Percentiles rank a stretch among this genome's conserved stretches.
Evolutionary conservation across 2,329 filamentous ascomycete genomes (phyloP).

Genomic region (Tolypocladium nubicola): DNA sequence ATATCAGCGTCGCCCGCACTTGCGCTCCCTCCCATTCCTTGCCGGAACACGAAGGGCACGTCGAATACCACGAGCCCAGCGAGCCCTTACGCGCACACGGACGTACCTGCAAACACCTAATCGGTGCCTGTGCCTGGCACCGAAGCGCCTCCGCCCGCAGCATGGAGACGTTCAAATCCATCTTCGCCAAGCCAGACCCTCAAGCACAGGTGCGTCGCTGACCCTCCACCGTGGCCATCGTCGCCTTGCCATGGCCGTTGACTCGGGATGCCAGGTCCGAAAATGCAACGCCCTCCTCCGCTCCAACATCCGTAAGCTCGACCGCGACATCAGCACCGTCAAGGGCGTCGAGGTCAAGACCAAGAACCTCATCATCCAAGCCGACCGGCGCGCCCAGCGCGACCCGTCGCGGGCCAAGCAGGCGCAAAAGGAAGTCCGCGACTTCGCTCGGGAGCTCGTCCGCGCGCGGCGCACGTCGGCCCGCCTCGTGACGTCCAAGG

Average conservation of each 20-base stretch:
- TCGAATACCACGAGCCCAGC: background rate
- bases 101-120: background rate
- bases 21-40: background rate
- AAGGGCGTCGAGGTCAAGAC: constrained; percentile 76
- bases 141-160: constrained; percentile 12
- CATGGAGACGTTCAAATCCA: constrained; percentile 80
- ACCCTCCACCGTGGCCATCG: background rate
- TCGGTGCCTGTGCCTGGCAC: background rate
- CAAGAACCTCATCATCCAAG: constrained; percentile 71
- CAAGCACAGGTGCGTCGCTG: constrained; percentile 65
- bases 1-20: background rate
- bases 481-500: constrained; percentile 76
- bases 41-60: background rate
- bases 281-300: constrained; percentile 93
- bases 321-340: constrained; percentile 77
- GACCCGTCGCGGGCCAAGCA: constrained; percentile 72
- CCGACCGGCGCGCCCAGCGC: constrained; percentile 69
- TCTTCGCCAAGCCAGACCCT: constrained; percentile 88
- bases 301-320: constrained; percentile 82
- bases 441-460: constrained; percentile 81
- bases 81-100: background rate
- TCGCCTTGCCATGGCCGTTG: constrained; percentile 1
- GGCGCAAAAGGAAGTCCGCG: constrained; percentile 71
- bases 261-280: constrained; percentile 53
- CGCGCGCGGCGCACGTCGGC: constrained; percentile 65